phyloP scores from a whole-genome alignment of 2,329 filamentous ascomycete species.

The Colletotrichum sp. region DNA sequence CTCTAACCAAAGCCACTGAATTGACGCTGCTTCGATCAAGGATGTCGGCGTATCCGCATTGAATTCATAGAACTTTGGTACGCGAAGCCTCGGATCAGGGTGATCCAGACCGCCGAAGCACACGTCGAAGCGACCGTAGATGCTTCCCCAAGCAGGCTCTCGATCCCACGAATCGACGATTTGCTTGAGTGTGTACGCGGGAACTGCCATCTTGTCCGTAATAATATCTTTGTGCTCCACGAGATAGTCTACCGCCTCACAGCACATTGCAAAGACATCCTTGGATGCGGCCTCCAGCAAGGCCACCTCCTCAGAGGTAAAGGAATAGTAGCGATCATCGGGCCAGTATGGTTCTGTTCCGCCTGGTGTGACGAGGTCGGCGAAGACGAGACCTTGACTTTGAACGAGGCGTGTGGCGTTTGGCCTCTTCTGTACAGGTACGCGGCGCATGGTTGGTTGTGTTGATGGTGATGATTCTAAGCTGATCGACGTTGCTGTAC shows the following conservation, averaged over 20 bases:
- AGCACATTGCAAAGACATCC: constrained; percentile 3
- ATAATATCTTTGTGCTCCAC: background rate
- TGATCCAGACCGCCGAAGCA: background rate
- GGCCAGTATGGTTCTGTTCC: background rate
- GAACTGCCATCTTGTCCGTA: background rate
- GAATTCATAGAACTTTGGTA: constrained; percentile 2
- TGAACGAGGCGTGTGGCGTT: background rate
- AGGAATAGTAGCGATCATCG: constrained; percentile 6
- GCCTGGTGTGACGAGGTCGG: background rate
- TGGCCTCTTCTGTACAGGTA: background rate
- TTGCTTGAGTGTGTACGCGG: background rate
- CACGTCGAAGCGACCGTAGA: constrained; percentile 3
- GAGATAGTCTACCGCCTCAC: background rate
- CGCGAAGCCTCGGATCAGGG: background rate
- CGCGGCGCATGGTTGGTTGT: background rate
- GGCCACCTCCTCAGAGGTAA: background rate
- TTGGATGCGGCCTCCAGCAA: background rate
- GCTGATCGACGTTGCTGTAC: background rate
- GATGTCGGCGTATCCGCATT: background rate
- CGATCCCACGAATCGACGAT: background rate
- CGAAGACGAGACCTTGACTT: background rate
- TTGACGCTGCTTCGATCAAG: background rate
- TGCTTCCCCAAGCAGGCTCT: constrained; percentile 1
- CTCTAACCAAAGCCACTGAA: background rate
- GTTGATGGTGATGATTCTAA: background rate